phyloP scores from a whole-genome alignment of 140 eudicot genomes.

The Cichorium intybus region DNA sequence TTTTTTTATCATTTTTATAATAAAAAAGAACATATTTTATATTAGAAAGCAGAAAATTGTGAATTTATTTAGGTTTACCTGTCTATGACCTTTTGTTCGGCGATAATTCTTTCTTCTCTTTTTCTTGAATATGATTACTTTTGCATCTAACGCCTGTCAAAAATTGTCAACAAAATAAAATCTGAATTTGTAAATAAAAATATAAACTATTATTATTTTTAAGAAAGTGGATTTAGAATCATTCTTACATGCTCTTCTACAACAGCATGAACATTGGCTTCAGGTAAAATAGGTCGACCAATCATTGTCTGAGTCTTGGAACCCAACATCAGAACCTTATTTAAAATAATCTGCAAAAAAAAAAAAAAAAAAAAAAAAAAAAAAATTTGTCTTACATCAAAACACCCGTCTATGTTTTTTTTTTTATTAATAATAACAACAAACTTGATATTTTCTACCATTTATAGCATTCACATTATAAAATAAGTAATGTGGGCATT shows the following conservation, averaged over 20 bases:
- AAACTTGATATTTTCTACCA: no score
- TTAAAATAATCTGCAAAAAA: constrained; percentile 66
- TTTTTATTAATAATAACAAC: no score
- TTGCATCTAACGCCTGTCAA: constrained; percentile 88
- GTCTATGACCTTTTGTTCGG: constrained; percentile 87
- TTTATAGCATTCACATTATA: no score
- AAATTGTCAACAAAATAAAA: neutral
- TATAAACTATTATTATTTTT: neutral
- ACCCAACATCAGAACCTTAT: constrained; percentile 91
- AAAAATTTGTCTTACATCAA: constrained; percentile 1
- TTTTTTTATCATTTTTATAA: neutral
- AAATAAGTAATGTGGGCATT: no score
- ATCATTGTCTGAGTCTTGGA: constrained; percentile 83
- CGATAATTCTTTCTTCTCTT: constrained; percentile 97
- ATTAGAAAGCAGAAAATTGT: neutral
- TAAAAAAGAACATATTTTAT: neutral
- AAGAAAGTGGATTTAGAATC: neutral
- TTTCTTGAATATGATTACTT: constrained; percentile 92
- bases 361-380: no score
- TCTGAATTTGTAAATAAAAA: neutral
- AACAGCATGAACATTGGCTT: constrained; percentile 87
- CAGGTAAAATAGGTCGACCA: constrained; percentile 83
- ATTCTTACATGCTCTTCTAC: constrained; percentile 94
- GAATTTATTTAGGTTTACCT: constrained; percentile 51
- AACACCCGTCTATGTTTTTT: no score